Conservation (phyloP, 495 filamentous ascomycete genomes). For the Penicillium verhagenii region DNA sequence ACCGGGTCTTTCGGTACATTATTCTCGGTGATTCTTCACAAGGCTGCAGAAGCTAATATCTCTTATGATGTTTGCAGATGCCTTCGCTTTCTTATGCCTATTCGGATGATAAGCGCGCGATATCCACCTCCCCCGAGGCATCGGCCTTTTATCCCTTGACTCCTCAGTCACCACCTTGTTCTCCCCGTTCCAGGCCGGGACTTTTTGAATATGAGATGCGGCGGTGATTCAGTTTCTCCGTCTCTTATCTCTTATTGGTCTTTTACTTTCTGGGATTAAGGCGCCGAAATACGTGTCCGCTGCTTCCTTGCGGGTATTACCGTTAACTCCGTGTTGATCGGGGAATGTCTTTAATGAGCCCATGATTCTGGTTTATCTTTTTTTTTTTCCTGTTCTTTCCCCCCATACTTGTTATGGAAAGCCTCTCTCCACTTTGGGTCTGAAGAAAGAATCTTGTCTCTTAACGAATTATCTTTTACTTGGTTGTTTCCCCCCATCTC, state of each 20-base stretch:
- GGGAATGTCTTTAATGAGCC: not conserved
- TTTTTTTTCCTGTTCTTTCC: too few relatives aligned
- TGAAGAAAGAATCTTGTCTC: not conserved
- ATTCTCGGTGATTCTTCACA: slow-evolving; percentile 48
- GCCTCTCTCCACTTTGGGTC: not conserved
- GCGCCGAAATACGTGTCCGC: not conserved
- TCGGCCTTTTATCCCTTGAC: slow-evolving; percentile 40
- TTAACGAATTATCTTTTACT: not conserved
- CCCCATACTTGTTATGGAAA: not conserved
- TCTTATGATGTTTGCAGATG: slow-evolving; percentile 56
- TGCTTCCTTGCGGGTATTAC: not conserved
- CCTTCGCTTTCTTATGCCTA: slow-evolving; percentile 82
- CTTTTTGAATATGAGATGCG: slow-evolving; percentile 28
- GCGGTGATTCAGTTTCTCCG: slow-evolving; percentile 8
- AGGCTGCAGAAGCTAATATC: slow-evolving; percentile 24
- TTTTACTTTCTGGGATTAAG: not conserved
- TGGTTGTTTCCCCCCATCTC: not conserved
- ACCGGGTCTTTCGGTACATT: slow-evolving; percentile 43
- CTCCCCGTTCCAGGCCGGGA: slow-evolving; percentile 30
- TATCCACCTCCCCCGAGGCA: slow-evolving; percentile 38
- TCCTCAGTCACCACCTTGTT: slow-evolving; percentile 36
- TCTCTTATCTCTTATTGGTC: not conserved
- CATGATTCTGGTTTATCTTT: not conserved
- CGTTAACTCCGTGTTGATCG: not conserved
- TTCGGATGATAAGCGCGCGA: slow-evolving; percentile 70